phyloP scores from a whole-genome alignment of 139 green algal species.

The Chara braunii region DNA sequence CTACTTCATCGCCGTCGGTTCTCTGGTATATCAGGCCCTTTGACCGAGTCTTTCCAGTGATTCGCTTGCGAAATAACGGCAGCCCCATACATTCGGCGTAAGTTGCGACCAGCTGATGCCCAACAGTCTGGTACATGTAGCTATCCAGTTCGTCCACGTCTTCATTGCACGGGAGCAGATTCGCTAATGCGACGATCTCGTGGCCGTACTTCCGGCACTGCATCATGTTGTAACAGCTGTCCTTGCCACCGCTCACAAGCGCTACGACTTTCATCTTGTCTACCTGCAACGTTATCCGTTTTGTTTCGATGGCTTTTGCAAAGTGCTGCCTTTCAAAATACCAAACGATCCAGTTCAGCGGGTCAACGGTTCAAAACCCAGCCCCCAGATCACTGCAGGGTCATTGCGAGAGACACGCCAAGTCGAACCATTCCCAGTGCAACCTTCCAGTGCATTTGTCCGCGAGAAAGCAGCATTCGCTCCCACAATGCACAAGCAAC shows the following conservation, averaged over 20 bases:
- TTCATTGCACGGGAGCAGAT: conserved; percentile 58
- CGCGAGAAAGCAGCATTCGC: too few relatives aligned
- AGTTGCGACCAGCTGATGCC: conserved; percentile 69
- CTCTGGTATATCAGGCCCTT: not conserved
- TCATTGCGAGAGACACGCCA: too few relatives aligned
- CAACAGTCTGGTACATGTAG: conserved; percentile 91
- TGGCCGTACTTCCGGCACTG: conserved; percentile 53
- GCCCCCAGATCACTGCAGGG: too few relatives aligned
- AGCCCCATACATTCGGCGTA: conserved; percentile 76
- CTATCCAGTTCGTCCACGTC: conserved; percentile 76
- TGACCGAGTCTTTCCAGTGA: conserved; percentile 50
- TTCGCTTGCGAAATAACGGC: conserved; percentile 68
- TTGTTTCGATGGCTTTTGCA: too few relatives aligned
- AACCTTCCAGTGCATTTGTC: too few relatives aligned
- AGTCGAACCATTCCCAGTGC: too few relatives aligned
- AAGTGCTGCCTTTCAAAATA: too few relatives aligned
- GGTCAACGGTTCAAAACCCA: too few relatives aligned
- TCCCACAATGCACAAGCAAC: too few relatives aligned
- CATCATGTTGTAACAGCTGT: conserved; percentile 65
- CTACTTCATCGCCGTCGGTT: conserved; percentile 76
- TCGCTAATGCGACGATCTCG: conserved; percentile 63
- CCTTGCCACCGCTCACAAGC: conserved; percentile 60
- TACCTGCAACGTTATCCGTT: too few relatives aligned
- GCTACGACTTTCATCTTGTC: conserved; percentile 37
- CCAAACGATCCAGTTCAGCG: too few relatives aligned